Evolutionary conservation across 495 filamentous ascomycete species (phyloP).

Genomic region (Margaritispora aquatica): DNA sequence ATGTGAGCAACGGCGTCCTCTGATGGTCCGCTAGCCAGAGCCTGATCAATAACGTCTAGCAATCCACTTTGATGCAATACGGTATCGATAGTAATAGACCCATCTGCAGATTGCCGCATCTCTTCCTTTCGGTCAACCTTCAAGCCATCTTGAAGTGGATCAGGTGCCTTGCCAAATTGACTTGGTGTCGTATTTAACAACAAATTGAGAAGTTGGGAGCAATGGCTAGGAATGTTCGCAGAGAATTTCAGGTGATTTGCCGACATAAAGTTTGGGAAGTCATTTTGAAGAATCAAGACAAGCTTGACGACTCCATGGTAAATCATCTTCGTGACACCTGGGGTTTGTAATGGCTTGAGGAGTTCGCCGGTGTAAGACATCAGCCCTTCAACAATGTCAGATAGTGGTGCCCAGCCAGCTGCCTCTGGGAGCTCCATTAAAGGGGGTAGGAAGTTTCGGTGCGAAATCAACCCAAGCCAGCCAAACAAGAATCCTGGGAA

Average conservation of each 20-base stretch:
- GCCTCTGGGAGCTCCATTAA: constrained; percentile 65
- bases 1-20: constrained; percentile 67
- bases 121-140: constrained; percentile 79
- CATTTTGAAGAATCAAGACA: constrained; percentile 80
- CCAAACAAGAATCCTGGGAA: constrained; percentile 77
- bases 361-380: constrained; percentile 72
- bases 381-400: constrained; percentile 67
- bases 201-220: constrained; percentile 82
- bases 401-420: constrained; percentile 68
- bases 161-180: constrained; percentile 67
- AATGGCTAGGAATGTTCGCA: constrained; percentile 78
- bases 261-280: constrained; percentile 88
- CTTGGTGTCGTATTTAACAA: constrained; percentile 79
- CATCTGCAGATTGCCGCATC: constrained; percentile 57
- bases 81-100: constrained; percentile 53
- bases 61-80: constrained; percentile 57
- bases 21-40: constrained; percentile 52
- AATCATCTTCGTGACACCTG: constrained; percentile 66
- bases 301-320: constrained; percentile 81
- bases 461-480: constrained; percentile 76
- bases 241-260: constrained; percentile 82
- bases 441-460: constrained; percentile 80
- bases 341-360: constrained; percentile 65
- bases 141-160: constrained; percentile 72
- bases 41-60: constrained; percentile 59